Evolutionary conservation across 2,329 filamentous ascomycete species (phyloP).

Genomic region (Trichoderma aggressivum): DNA sequence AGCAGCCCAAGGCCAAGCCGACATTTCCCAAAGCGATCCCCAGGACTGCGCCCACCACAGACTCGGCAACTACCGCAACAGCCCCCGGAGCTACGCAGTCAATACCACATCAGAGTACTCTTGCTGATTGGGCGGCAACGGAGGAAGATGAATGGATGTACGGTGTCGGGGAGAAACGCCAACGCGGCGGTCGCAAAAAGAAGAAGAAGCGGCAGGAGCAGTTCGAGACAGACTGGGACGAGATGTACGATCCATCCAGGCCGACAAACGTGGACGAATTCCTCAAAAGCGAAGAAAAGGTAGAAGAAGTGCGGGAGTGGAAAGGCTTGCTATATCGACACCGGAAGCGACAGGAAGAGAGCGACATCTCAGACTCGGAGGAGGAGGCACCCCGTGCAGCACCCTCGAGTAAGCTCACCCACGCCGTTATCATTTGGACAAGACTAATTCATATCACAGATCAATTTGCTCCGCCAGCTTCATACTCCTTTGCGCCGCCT

Average conservation of each 20-base stretch:
- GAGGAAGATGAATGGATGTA: slow-evolving; percentile 82
- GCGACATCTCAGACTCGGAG: slow-evolving; percentile 41
- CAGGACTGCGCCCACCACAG: slow-evolving; percentile 30
- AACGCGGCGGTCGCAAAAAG: slow-evolving; percentile 75
- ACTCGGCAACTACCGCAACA: slow-evolving; percentile 35
- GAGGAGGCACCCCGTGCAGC: slow-evolving; percentile 30
- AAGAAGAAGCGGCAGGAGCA: slow-evolving; percentile 63
- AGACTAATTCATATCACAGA: slow-evolving; percentile 34
- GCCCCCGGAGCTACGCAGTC: slow-evolving; percentile 30
- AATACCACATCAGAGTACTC: slow-evolving; percentile 59
- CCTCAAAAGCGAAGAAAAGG: slow-evolving; percentile 76
- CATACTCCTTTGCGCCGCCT: slow-evolving; percentile 56
- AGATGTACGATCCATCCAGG: slow-evolving; percentile 79
- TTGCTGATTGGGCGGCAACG: slow-evolving; percentile 76
- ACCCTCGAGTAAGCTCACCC: slow-evolving; percentile 33
- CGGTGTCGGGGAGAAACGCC: slow-evolving; percentile 58
- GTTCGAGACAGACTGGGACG: slow-evolving; percentile 78
- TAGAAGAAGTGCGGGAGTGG: slow-evolving; percentile 79
- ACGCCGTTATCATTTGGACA: neutral
- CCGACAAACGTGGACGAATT: slow-evolving; percentile 86
- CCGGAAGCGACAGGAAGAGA: slow-evolving; percentile 44
- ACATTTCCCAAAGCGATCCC: slow-evolving; percentile 49
- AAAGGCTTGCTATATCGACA: slow-evolving; percentile 76
- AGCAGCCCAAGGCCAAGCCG: slow-evolving; percentile 57
- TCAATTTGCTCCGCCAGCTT: slow-evolving; percentile 58